phyloP scores from a whole-genome alignment of 176 grass and related monocot species.

The Eremochloa ophiuroides region DNA sequence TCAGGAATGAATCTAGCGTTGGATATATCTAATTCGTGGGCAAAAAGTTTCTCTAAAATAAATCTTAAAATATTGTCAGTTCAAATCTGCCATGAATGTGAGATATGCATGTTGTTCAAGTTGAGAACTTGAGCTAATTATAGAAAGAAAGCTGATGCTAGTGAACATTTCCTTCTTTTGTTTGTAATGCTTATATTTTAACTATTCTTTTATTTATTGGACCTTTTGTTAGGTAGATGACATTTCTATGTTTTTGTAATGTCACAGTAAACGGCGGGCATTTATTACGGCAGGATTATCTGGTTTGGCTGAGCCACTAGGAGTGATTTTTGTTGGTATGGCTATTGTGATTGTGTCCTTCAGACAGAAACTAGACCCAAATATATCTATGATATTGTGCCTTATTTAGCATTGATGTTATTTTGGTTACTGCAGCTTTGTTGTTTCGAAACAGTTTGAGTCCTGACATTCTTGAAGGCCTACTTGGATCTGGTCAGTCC shows the following conservation, averaged over 20 bases:
- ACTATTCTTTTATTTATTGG: not conserved
- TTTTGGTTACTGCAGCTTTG: constrained; percentile 54
- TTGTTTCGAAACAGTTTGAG: constrained; percentile 81
- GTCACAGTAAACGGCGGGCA: constrained; percentile 74
- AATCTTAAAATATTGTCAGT: not conserved
- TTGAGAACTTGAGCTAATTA: not conserved
- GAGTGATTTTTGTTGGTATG: constrained; percentile 83
- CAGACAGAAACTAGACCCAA: not conserved
- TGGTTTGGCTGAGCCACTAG: constrained; percentile 82
- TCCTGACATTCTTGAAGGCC: constrained; percentile 93
- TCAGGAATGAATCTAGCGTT: not conserved
- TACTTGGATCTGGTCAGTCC: constrained; percentile 84
- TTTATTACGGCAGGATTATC: constrained; percentile 71
- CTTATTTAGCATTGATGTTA: not conserved
- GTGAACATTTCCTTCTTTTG: not conserved
- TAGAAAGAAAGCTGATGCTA: not conserved
- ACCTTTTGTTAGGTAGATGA: not conserved
- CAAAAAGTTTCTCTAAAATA: not conserved
- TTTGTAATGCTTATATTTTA: constrained; percentile 2
- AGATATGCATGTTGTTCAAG: not conserved
- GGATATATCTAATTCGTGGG: not conserved
- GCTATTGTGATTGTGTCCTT: constrained; percentile 11
- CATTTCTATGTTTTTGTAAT: constrained; percentile 10
- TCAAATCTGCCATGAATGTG: constrained; percentile 8
- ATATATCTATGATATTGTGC: not conserved